A percentile compares a stretch with the other conserved stretches of the same genome.
These are phyloP conservation scores for Ogataea chonburiensis DNA, from an alignment of 805 yeast species.

Conservation along the genomic window DNA sequence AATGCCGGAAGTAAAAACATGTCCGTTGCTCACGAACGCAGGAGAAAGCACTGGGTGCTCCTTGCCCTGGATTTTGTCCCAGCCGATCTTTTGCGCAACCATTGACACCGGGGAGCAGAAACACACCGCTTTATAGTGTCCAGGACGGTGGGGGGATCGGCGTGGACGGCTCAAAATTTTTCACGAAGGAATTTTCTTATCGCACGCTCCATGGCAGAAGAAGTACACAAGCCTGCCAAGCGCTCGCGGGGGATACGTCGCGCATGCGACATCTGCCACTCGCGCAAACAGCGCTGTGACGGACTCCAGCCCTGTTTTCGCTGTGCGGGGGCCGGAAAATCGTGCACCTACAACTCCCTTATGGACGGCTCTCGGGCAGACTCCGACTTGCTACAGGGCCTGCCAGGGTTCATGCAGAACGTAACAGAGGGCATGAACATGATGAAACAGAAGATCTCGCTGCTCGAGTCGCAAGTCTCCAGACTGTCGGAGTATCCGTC, in stretches of 20 bases:
- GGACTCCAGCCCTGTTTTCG: slow-evolving; percentile 8
- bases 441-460: slow-evolving; percentile 1
- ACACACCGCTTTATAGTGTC: too few relatives aligned
- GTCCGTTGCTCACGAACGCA: slow-evolving; percentile 23
- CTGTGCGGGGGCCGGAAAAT: not conserved
- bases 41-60: slow-evolving; percentile 31
- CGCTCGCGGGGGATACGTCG: not conserved
- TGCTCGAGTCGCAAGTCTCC: slow-evolving; percentile 2
- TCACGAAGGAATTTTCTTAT: not conserved
- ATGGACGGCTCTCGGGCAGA: not conserved
- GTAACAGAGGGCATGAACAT: not conserved
- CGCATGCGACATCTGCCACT: slow-evolving; percentile 9
- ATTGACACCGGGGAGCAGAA: too few relatives aligned
- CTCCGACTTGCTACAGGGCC: not conserved
- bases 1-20: slow-evolving; percentile 29
- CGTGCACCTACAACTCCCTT: slow-evolving; percentile 2
- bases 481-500: not conserved
- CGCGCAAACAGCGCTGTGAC: slow-evolving; percentile 10
- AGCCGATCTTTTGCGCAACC: slow-evolving; percentile 32
- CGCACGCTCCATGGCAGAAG: not conserved
- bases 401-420: slow-evolving; percentile 2
- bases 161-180: too few relatives aligned
- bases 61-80: slow-evolving; percentile 35
- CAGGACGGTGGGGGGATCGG: slow-evolving; percentile 2
- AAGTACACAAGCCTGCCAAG: not conserved